Conservation (phyloP, 176 grass and related monocot genomes). For the Dactylis glomerata region DNA sequence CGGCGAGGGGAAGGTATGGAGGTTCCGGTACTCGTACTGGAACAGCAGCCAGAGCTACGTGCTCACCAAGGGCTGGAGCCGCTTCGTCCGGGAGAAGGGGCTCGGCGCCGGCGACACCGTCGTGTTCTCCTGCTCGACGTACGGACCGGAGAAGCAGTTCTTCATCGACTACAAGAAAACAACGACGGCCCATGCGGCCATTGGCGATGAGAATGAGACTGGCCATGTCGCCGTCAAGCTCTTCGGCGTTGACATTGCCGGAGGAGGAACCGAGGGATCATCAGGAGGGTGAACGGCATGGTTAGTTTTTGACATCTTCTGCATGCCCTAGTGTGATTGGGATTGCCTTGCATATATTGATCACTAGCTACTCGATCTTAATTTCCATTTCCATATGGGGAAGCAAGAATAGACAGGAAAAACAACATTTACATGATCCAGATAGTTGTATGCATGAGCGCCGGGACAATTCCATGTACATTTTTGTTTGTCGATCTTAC, state of each 20-base stretch:
- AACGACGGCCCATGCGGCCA: no score
- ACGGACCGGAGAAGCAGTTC: conserved; percentile 44
- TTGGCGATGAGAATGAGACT: neutral
- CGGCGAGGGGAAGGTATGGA: conserved; percentile 70
- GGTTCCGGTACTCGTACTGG: conserved; percentile 90
- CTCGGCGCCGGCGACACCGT: conserved; percentile 62
- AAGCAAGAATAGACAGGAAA: neutral
- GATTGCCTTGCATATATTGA: neutral
- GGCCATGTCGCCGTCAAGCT: conserved; percentile 42
- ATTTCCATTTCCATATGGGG: neutral
- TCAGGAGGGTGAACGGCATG: neutral
- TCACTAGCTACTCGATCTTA: neutral
- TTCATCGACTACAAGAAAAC: conserved; percentile 43
- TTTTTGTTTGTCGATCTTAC: neutral
- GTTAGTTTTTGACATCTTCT: neutral
- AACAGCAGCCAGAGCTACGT: conserved; percentile 99
- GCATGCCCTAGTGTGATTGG: neutral
- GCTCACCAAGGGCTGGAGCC: conserved; percentile 94
- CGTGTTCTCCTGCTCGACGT: neutral
- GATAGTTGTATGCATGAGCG: neutral
- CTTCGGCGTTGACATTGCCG: conserved; percentile 55
- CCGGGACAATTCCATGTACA: neutral
- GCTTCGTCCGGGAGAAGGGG: conserved; percentile 80
- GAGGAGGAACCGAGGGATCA: conserved; percentile 29
- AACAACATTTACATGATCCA: neutral